These are phyloP conservation scores for Dothidotthia symphoricarpi DNA, from an alignment of 2,329 filamentous ascomycete genomes.

Conservation along the genomic window DNA sequence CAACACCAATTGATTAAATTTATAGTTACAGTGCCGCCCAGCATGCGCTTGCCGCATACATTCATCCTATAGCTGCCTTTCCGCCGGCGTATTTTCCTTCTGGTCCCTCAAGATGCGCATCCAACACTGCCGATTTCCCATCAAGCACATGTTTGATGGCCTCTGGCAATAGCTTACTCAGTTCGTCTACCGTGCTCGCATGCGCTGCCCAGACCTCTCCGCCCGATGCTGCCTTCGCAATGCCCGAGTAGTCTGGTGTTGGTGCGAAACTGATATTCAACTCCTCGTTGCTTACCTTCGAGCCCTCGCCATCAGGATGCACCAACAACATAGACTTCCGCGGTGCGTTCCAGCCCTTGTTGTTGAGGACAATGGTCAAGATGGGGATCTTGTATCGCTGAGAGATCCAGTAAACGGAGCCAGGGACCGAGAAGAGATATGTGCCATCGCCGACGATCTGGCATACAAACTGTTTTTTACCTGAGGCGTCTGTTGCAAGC, in stretches of 20 bases:
- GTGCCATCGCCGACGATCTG: slow-evolving; percentile 66
- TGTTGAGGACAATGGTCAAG: slow-evolving; percentile 66
- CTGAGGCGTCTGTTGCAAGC: slow-evolving; percentile 59
- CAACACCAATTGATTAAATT: no score
- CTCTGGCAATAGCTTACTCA: slow-evolving; percentile 55
- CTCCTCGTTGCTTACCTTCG: slow-evolving; percentile 61
- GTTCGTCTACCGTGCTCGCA: slow-evolving; percentile 56
- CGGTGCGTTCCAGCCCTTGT: slow-evolving; percentile 70
- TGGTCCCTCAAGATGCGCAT: slow-evolving; percentile 59
- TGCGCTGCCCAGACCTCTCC: slow-evolving; percentile 61
- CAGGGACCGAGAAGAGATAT: slow-evolving; percentile 64
- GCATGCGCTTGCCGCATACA: no score
- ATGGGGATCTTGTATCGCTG: slow-evolving; percentile 65
- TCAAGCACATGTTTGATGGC: slow-evolving; percentile 59
- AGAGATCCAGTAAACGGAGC: slow-evolving; percentile 67
- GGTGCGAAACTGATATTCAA: slow-evolving; percentile 66
- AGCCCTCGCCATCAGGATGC: slow-evolving; percentile 63
- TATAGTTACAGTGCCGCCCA: no score
- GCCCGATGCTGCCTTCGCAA: slow-evolving; percentile 64
- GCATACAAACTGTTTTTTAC: slow-evolving; percentile 41
- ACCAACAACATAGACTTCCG: slow-evolving; percentile 61
- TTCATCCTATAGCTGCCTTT: slow-evolving; percentile 7
- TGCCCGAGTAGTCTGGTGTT: slow-evolving; percentile 65
- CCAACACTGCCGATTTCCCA: slow-evolving; percentile 61
- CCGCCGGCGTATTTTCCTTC: slow-evolving; percentile 53